Evolutionary conservation across 1,284 basidiomycete species (phyloP).

Genomic region (Laetiporus sulphureus): DNA sequence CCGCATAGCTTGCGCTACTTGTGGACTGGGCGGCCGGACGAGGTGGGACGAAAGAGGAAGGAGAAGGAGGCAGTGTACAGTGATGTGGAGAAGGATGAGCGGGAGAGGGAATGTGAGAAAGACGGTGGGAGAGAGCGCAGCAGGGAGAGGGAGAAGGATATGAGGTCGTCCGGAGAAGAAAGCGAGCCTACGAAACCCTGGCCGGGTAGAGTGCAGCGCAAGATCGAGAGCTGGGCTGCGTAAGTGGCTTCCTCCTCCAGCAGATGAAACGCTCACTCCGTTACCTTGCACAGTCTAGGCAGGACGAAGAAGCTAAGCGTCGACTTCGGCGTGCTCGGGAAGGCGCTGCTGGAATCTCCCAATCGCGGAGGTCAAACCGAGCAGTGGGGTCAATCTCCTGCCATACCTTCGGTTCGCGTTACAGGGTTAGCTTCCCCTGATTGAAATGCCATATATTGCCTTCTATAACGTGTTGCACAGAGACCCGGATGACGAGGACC

Average conservation of each 20-base stretch:
- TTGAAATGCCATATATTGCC: not conserved
- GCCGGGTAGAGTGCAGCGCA: slow-evolving; percentile 57
- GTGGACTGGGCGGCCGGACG: slow-evolving; percentile 32
- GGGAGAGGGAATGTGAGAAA: slow-evolving; percentile 25
- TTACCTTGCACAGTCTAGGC: slow-evolving; percentile 20
- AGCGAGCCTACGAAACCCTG: slow-evolving; percentile 37
- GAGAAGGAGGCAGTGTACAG: slow-evolving; percentile 28
- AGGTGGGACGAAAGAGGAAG: slow-evolving; percentile 26
- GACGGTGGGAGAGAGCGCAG: slow-evolving; percentile 21
- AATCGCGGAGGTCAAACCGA: slow-evolving; percentile 16
- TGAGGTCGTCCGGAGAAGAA: slow-evolving; percentile 31
- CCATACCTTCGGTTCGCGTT: slow-evolving; percentile 29
- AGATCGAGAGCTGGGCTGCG: slow-evolving; percentile 67
- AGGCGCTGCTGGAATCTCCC: slow-evolving; percentile 17
- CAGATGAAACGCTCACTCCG: not conserved
- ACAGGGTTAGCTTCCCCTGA: slow-evolving; percentile 21
- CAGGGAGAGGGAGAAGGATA: slow-evolving; percentile 18
- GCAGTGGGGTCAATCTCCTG: slow-evolving; percentile 14
- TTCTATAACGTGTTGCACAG: no score
- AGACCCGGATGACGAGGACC: slow-evolving; percentile 51
- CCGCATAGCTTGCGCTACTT: slow-evolving; percentile 32
- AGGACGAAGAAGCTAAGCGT: slow-evolving; percentile 32
- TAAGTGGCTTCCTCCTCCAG: slow-evolving; percentile 29
- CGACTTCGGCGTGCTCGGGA: slow-evolving; percentile 25
- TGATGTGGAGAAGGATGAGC: slow-evolving; percentile 29